Evolutionary conservation across 495 filamentous ascomycete genomes (phyloP).

Genomic region (Hypomontagnella monticulosa): DNA sequence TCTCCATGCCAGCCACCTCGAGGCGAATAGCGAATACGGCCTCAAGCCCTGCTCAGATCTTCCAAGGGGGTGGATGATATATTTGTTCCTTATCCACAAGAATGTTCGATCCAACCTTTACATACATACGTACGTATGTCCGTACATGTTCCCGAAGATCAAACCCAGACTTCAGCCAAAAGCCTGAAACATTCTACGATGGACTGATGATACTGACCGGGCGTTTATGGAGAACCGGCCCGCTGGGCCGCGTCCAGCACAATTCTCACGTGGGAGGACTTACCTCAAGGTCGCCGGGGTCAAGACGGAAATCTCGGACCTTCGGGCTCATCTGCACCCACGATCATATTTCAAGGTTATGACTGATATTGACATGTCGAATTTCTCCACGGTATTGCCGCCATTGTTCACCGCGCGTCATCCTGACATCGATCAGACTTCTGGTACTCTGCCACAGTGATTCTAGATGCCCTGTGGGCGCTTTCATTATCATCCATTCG

Average conservation of each 20-base stretch:
- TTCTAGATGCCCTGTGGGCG: neutral
- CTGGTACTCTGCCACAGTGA: slow-evolving; percentile 2
- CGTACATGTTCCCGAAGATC: slow-evolving; percentile 13
- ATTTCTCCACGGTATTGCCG: slow-evolving; percentile 25
- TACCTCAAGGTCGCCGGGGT: slow-evolving; percentile 15
- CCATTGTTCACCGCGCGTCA: slow-evolving; percentile 12
- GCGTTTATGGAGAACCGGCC: slow-evolving; percentile 41
- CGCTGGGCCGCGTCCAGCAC: slow-evolving; percentile 28
- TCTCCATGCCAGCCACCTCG: slow-evolving; percentile 24
- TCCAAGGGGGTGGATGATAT: slow-evolving; percentile 10
- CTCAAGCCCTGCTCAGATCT: slow-evolving; percentile 24
- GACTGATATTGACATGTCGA: slow-evolving; percentile 8
- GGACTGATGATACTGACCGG: slow-evolving; percentile 27
- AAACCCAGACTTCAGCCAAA: slow-evolving; percentile 39
- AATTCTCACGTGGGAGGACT: slow-evolving; percentile 15
- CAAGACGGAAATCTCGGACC: slow-evolving; percentile 34
- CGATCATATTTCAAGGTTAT: slow-evolving; percentile 14
- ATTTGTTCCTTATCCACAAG: slow-evolving; percentile 15
- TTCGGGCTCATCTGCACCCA: slow-evolving; percentile 19
- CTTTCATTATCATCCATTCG: slow-evolving; percentile 19
- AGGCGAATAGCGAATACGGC: slow-evolving; percentile 19
- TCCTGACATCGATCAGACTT: slow-evolving; percentile 14
- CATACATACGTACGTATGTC: neutral
- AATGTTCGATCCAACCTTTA: slow-evolving; percentile 11
- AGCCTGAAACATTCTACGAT: slow-evolving; percentile 28